Evolutionary conservation across 371 early-diverging fungal species (phyloP), one percentile per base, ranked within the genome.

Genomic region (Coemansia sp.): DNA sequence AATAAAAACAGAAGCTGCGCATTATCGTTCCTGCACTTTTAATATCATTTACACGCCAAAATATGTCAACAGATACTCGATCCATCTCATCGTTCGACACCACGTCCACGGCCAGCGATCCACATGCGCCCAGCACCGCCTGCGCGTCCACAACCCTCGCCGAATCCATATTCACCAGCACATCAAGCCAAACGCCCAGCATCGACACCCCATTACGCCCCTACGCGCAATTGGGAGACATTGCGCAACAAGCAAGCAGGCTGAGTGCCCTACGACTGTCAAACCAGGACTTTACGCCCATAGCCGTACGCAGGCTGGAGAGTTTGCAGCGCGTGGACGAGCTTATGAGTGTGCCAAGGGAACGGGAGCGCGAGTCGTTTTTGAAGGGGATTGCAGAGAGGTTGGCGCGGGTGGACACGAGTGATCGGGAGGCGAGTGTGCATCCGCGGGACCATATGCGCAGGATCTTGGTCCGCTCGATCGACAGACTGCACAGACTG

Each of bases 401-500:
- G 24, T 51, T 66, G 56, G 29, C 61, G 18, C 54, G 54, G 0
- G 29, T 59, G 34, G 67, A 63, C 54, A 24, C n/a, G 27, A 31
- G 16, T 47, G n/a, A 42, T 24, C 6, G 21, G 52, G 8, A 11
- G 16, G n/a, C 10, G 47, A 29, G 16, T 37, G 66, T 26, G 47
- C 71, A 74, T 39, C 71, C 75, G 7, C 39, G 75, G 21, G 75
- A 74, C 29, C 66, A 67, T 51, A 71, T 74, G 71, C 63, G 75
- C 8, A 27, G 64, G 18, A 47, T 64, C 18, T 52, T 70, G 39
- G 34, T 64, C 18, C 45, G 42, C 16, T 67, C 69, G 1, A 64
- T 76, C 47, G 60, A 64, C 37, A 58, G 63, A 13, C 50, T 79
- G 27, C 60, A 77, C 16, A 27, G 64, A 3, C 27, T 69, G 21